Percentiles rank a stretch among this genome's conserved stretches.
Conservation (phyloP, 192 early-diverging fungal genomes). For the Cetraspora pellucida region DNA sequence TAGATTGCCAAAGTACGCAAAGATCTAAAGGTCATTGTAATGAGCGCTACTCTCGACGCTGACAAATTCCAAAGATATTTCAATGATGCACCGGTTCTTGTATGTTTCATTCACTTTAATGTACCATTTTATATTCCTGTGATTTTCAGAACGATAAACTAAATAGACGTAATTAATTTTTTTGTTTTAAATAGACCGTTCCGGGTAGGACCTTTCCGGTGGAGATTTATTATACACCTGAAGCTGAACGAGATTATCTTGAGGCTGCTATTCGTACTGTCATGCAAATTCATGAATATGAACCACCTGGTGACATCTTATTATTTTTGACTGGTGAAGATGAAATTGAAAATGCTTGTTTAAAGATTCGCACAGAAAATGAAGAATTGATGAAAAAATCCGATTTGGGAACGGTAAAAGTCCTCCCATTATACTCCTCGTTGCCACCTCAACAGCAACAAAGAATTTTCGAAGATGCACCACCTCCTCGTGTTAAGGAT, state of each 20-base stretch:
- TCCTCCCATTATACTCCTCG: constrained; percentile 89
- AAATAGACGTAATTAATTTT: no score
- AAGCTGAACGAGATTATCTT: constrained; percentile 97
- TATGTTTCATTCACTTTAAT: constrained; percentile 48
- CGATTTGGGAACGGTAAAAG: constrained; percentile 78
- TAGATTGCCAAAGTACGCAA: constrained; percentile 67
- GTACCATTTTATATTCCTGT: no score
- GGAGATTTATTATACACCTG: constrained; percentile 95
- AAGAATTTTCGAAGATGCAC: constrained; percentile 90
- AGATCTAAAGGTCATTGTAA: constrained; percentile 93
- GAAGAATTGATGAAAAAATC: constrained; percentile 68
- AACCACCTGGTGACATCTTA: constrained; percentile 95
- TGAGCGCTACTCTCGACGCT: constrained; percentile 98
- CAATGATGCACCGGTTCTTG: constrained; percentile 88
- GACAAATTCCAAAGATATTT: constrained; percentile 99
- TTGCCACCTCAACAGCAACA: constrained; percentile 90
- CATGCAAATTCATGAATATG: constrained; percentile 90
- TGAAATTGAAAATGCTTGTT: constrained; percentile 96
- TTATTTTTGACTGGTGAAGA: constrained; percentile 98
- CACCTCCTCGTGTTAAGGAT: constrained; percentile 71
- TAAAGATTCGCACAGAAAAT: constrained; percentile 75
- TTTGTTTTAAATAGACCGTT: constrained; percentile 54
- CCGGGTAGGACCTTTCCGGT: constrained; percentile 99
- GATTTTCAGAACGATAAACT: no score
- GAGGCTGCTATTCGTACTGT: constrained; percentile 95